Percentiles rank a stretch among this genome's conserved stretches.
phyloP scores from a whole-genome alignment of 805 yeast species.

The Groenewaldozyma salmanticensis region DNA sequence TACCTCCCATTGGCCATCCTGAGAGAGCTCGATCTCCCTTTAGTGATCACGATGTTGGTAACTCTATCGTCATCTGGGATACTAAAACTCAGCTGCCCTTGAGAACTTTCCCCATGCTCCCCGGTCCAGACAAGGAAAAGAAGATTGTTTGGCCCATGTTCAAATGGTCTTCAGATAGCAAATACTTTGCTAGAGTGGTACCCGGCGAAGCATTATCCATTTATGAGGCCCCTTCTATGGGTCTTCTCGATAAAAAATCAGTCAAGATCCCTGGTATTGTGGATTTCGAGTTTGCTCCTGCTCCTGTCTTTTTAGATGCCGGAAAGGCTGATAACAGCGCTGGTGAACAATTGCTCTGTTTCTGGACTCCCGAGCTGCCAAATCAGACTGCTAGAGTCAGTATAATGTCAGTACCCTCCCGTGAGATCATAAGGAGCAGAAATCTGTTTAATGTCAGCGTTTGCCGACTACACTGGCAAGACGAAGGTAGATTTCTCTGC shows the following conservation, averaged over 20 bases:
- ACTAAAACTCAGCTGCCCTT: conserved; percentile 70
- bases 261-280: conserved; percentile 73
- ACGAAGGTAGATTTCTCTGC: conserved; percentile 70
- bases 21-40: conserved; percentile 63
- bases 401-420: conserved; percentile 77
- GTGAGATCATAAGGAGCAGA: conserved; percentile 76
- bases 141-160: conserved; percentile 89
- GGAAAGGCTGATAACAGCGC: conserved; percentile 40
- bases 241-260: conserved; percentile 76
- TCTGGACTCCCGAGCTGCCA: conserved; percentile 92
- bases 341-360: conserved; percentile 60
- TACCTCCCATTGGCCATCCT: conserved; percentile 57
- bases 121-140: conserved; percentile 25
- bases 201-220: conserved; percentile 81
- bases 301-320: conserved; percentile 59
- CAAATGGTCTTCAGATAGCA: conserved; percentile 91
- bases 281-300: conserved; percentile 94
- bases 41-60: conserved; percentile 81
- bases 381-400: conserved; percentile 95
- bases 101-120: conserved; percentile 72
- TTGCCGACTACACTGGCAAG: conserved; percentile 91
- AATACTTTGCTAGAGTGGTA: conserved; percentile 89
- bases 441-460: conserved; percentile 91
- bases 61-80: conserved; percentile 91
- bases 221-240: conserved; percentile 72